phyloP scores from a whole-genome alignment of 2,329 filamentous ascomycete genomes.

The Cladosporium sp. region DNA sequence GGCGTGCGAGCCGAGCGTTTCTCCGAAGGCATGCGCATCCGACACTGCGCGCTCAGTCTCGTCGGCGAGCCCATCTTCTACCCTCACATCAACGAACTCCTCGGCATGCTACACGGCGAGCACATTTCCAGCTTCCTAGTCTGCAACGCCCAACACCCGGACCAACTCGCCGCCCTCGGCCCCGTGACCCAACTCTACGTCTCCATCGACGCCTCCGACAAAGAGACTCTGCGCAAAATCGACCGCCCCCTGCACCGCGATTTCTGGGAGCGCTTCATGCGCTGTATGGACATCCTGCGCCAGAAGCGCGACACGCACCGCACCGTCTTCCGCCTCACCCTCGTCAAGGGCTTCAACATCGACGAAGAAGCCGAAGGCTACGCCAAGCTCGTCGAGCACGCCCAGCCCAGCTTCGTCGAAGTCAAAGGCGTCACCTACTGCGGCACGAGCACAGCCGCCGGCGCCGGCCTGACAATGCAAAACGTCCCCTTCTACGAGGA shows the following conservation, averaged over 20 bases:
- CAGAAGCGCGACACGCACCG: conserved; percentile 80
- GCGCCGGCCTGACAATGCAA: conserved; percentile 88
- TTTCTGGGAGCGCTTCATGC: conserved; percentile 94
- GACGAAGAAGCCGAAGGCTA: conserved; percentile 91
- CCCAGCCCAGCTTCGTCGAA: conserved; percentile 87
- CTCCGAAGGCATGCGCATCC: conserved; percentile 85
- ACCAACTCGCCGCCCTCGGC: conserved; percentile 75
- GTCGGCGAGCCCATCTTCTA: conserved; percentile 99
- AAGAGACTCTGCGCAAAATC: conserved; percentile 80
- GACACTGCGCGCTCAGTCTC: conserved; percentile 86
- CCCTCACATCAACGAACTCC: conserved; percentile 91
- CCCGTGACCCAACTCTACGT: conserved; percentile 95
- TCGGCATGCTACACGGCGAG: conserved; percentile 75
- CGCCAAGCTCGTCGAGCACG: conserved; percentile 79
- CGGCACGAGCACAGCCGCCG: conserved; percentile 79
- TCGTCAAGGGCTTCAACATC: conserved; percentile 97
- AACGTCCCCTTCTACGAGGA: conserved; percentile 97
- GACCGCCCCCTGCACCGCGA: conserved; percentile 90
- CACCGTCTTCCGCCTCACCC: conserved; percentile 89
- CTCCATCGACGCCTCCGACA: conserved; percentile 90
- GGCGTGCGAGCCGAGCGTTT: conserved; percentile 90
- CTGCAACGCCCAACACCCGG: conserved; percentile 95
- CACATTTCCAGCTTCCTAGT: conserved; percentile 92
- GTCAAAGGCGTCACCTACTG: conserved; percentile 97
- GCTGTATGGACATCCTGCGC: conserved; percentile 83